Evolutionary conservation across 1,139 yeast genomes (phyloP), one percentile per base, ranked within the genome.

Genomic region (Geotrichum macrosporum): DNA sequence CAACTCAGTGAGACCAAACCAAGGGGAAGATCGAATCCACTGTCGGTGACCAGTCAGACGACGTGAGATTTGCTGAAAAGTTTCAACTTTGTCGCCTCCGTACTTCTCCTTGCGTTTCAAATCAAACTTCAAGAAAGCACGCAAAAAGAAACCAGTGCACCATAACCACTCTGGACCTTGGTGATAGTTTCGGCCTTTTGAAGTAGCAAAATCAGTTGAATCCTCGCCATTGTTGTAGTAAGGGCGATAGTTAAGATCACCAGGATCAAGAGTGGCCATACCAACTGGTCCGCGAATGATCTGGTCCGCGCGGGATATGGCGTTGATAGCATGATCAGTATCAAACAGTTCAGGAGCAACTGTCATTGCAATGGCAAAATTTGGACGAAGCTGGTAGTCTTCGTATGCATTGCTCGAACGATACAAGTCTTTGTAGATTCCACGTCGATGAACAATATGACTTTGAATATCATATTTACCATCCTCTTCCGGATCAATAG

Each of bases 151-250:
- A 1, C 98, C 98, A 33, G 75, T 74, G 52, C 81, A 78, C 96
- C 97, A 92, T 19, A 85, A 82, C 98, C 98, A 92, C 64, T 92
- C 98, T 1, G 98, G 98, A 1, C 98, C 98, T 67, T 92, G 97
- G 65, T 92, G 98, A 65, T 92, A 92, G 67, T 92, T 92, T 59
- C 97, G 76, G 16, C 98, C 98, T 67, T 88, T 88, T 4, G 97
- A 75, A 0, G 97, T 88, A 1, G 94, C 88, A 72, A 88, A 92
- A 64, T 92, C 96, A 6, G 75, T 78, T 46, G 77, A 79, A 60
- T 92, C 97, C 41, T 77, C 82, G 43, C 89, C 70, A 62, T 92
- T 92, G 58, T 72, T 71, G 66, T 92, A 92, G 68, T 85, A 77
- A 1, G 98, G 98, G 51, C 94, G 76, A 66, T 92, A 92, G 66